Conservation (phyloP, 805 yeast species). For the Ogataea populi-albae region DNA sequence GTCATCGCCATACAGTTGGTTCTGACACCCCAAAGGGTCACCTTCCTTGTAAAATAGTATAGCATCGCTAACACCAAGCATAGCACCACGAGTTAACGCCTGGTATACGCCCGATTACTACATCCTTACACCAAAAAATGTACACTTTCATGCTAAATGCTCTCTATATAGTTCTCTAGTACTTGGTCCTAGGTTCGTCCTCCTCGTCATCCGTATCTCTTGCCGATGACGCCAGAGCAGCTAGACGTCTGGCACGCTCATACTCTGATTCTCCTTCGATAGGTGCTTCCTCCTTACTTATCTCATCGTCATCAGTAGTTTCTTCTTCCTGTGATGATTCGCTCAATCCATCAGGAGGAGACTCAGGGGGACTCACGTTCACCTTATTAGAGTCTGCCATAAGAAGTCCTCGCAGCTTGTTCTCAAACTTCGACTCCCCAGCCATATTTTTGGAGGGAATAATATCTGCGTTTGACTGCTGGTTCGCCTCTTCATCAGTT, state of each 20-base stretch:
- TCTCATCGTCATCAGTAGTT: conserved; percentile 14
- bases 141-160: no score
- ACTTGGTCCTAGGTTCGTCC: conserved; percentile 20
- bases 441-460: conserved; percentile 17
- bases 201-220: conserved; percentile 39
- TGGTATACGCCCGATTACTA: no score
- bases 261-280: conserved; percentile 22
- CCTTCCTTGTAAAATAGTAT: no score
- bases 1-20: no score
- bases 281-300: conserved; percentile 11
- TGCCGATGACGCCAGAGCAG: conserved; percentile 27
- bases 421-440: conserved; percentile 22
- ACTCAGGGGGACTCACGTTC: conserved; percentile 13
- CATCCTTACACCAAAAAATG: no score
- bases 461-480: conserved; percentile 18
- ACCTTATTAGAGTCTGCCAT: conserved; percentile 24
- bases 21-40: no score
- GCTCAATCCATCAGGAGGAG: conserved; percentile 1
- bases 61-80: no score
- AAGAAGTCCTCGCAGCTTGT: conserved; percentile 25
- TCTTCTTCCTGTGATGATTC: conserved; percentile 2
- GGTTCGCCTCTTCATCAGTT: conserved; percentile 22
- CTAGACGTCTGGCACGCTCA: conserved; percentile 31
- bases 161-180: conserved; percentile 4
- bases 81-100: no score